Conservation (phyloP, 352 stramenopile species). For the Globisporangium splendens region DNA sequence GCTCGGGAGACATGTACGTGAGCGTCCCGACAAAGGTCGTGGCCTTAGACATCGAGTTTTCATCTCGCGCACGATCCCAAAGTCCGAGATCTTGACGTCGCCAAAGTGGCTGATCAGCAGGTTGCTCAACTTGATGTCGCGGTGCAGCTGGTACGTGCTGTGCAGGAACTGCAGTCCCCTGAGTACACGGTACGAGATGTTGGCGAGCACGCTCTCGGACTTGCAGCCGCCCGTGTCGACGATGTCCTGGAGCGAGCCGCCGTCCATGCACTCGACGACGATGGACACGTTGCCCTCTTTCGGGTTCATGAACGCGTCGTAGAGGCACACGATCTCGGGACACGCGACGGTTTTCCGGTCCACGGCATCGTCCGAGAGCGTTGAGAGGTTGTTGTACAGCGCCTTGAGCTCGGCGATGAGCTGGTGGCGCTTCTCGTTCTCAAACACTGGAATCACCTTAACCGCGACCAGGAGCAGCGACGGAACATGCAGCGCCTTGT, state of each 20-base stretch:
- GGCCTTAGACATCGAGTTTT: slow-evolving; percentile 82
- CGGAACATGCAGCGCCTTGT: slow-evolving; percentile 88
- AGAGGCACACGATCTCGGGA: slow-evolving; percentile 88
- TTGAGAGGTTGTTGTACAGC: slow-evolving; percentile 85
- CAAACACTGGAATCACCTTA: slow-evolving; percentile 90
- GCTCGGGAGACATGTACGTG: slow-evolving; percentile 93
- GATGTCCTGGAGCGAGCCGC: slow-evolving; percentile 92
- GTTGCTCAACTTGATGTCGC: slow-evolving; percentile 94
- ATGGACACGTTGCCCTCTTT: slow-evolving; percentile 90
- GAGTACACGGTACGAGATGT: slow-evolving; percentile 86
- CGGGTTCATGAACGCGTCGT: slow-evolving; percentile 93
- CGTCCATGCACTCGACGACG: slow-evolving; percentile 96
- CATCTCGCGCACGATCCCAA: slow-evolving; percentile 84
- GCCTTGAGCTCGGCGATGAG: slow-evolving; percentile 84
- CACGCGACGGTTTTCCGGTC: slow-evolving; percentile 53
- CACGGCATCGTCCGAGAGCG: slow-evolving; percentile 48
- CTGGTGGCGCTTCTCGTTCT: slow-evolving; percentile 85
- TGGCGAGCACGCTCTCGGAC: slow-evolving; percentile 84
- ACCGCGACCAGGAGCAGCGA: slow-evolving; percentile 87
- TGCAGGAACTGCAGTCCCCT: slow-evolving; percentile 90
- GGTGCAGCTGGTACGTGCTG: slow-evolving; percentile 86
- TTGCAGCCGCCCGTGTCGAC: slow-evolving; percentile 87
- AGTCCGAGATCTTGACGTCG: slow-evolving; percentile 88
- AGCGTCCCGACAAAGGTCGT: slow-evolving; percentile 91
- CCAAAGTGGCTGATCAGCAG: slow-evolving; percentile 91